Evolutionary conservation across 2,329 filamentous ascomycete genomes (phyloP).

Genomic region (Tolypocladium guangdongense): DNA sequence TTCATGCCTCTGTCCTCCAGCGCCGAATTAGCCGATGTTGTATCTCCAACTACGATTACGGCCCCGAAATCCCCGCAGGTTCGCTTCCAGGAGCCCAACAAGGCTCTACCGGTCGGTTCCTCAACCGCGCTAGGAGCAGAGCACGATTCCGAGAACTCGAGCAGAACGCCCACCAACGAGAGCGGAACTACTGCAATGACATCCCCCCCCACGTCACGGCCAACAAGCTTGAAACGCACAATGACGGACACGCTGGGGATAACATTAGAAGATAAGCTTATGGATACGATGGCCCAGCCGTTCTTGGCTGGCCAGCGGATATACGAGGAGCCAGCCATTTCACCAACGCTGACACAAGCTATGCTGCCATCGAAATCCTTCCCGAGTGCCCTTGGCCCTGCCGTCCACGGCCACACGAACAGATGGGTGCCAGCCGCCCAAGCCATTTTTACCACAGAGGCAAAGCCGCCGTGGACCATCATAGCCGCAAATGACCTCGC

Average conservation of each 20-base stretch:
- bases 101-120: conserved; percentile 6
- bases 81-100: conserved; percentile 4
- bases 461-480: conserved; percentile 86
- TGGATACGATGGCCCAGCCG: conserved; percentile 76
- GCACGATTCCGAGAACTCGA: conserved; percentile 36
- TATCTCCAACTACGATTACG: conserved; percentile 20
- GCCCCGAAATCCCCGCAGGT: conserved; percentile 8
- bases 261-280: conserved; percentile 68
- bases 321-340: conserved; percentile 26
- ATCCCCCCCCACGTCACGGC: conserved; percentile 45
- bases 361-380: conserved; percentile 29
- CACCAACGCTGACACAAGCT: conserved; percentile 30
- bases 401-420: conserved; percentile 78
- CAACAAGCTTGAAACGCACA: conserved; percentile 68
- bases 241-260: conserved; percentile 73
- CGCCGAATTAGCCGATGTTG: conserved; percentile 32
- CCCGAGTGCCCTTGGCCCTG: conserved; percentile 39
- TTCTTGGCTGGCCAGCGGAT: conserved; percentile 43
- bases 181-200: conserved; percentile 40
- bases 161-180: conserved; percentile 44
- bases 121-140: conserved; percentile 9
- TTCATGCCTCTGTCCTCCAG: conserved; percentile 51
- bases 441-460: conserved; percentile 95
- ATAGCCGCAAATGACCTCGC: conserved; percentile 92
- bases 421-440: conserved; percentile 86